These are phyloP conservation scores for Aspergillus sclerotioniger DNA, from an alignment of 495 filamentous ascomycete genomes.

Conservation along the genomic window DNA sequence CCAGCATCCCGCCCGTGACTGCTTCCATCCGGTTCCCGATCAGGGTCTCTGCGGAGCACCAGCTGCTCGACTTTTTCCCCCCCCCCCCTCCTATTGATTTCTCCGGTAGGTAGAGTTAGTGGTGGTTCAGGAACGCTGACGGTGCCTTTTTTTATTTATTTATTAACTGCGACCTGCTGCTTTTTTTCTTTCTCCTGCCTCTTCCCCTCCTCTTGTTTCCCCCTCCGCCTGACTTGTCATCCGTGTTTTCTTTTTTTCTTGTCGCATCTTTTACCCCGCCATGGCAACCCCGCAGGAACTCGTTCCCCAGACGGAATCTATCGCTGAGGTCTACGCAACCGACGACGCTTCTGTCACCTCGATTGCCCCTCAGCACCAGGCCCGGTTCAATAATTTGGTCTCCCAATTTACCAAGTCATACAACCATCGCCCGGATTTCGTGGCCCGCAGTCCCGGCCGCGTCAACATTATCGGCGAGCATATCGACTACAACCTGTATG, in stretches of 20 bases:
- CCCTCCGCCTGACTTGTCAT: neutral
- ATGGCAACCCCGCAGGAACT: slow-evolving; percentile 47
- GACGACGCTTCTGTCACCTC: slow-evolving; percentile 40
- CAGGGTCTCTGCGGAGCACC: neutral
- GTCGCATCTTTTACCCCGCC: slow-evolving; percentile 25
- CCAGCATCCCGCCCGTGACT: neutral
- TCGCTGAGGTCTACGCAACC: slow-evolving; percentile 50
- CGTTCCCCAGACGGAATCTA: slow-evolving; percentile 48
- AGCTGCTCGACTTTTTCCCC: slow-evolving; percentile 2
- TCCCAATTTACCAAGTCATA: slow-evolving; percentile 71
- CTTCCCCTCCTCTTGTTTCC: neutral
- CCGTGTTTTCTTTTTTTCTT: neutral
- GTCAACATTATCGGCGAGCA: slow-evolving; percentile 99
- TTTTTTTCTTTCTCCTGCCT: neutral
- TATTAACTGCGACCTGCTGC: neutral
- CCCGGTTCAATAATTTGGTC: slow-evolving; percentile 71
- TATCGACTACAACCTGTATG: slow-evolving; percentile 97
- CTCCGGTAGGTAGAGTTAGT: neutral
- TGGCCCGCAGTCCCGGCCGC: slow-evolving; percentile 85
- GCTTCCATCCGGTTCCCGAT: neutral
- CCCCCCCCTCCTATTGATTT: neutral
- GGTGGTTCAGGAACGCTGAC: neutral
- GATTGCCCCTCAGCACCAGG: slow-evolving; percentile 37
- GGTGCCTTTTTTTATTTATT: neutral
- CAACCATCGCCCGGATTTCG: slow-evolving; percentile 69